These are phyloP conservation scores for Discostella stelligeroides DNA, from an alignment of 108 stramenopile species.

Conservation along the genomic window DNA sequence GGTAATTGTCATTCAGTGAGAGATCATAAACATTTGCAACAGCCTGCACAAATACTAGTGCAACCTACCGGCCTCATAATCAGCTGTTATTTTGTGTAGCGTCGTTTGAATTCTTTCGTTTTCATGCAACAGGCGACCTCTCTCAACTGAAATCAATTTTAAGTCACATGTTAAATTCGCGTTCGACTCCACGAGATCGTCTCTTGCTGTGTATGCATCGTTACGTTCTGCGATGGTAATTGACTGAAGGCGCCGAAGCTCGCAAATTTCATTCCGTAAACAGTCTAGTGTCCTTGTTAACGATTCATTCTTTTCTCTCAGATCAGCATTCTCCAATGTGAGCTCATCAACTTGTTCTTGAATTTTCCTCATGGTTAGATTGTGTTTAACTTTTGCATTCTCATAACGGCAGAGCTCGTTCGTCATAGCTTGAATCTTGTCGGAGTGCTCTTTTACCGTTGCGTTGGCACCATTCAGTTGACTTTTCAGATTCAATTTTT, in stretches of 20 bases:
- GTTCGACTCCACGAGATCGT: constrained; percentile 16
- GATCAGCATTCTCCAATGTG: constrained; percentile 25
- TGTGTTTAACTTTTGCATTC: constrained; percentile 30
- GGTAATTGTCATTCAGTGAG: background rate
- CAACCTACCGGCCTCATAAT: constrained; percentile 33
- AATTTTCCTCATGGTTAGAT: constrained; percentile 18
- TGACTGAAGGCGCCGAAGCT: constrained; percentile 19
- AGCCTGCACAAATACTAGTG: background rate
- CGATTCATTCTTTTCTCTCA: constrained; percentile 32
- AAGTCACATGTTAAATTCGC: constrained; percentile 7
- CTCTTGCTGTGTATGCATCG: constrained; percentile 1
- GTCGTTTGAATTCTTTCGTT: constrained; percentile 18
- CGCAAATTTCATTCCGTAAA: constrained; percentile 15
- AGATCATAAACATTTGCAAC: no score
- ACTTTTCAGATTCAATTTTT: background rate
- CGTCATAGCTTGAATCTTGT: constrained; percentile 31
- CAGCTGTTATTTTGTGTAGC: constrained; percentile 35
- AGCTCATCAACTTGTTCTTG: constrained; percentile 32
- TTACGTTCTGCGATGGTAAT: constrained; percentile 20
- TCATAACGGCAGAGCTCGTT: constrained; percentile 21
- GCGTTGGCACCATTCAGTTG: constrained; percentile 10
- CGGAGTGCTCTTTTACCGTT: constrained; percentile 15
- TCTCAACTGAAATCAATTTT: constrained; percentile 6
- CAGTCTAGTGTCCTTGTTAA: constrained; percentile 3
- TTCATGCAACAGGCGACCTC: constrained; percentile 18